These are phyloP conservation scores for Didymella sp. DNA, from an alignment of 2,329 filamentous ascomycete species.

Conservation along the genomic window DNA sequence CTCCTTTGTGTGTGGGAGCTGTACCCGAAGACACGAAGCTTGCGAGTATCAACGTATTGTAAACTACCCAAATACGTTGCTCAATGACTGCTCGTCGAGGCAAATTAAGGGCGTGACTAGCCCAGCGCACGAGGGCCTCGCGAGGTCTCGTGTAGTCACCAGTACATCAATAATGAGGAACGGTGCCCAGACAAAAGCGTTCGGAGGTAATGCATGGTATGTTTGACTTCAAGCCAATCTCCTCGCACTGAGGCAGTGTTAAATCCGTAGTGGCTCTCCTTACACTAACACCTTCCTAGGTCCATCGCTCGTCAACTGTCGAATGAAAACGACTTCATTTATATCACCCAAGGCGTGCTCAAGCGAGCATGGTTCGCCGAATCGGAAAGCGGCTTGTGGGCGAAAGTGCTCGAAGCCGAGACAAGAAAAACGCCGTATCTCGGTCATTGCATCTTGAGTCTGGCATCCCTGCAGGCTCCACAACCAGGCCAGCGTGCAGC, in stretches of 20 bases:
- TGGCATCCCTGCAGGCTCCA: background rate
- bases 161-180: too few relatives aligned
- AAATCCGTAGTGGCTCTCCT: too few relatives aligned
- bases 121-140: background rate
- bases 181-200: too few relatives aligned
- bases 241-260: too few relatives aligned
- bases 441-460: background rate
- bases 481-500: background rate
- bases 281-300: too few relatives aligned
- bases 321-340: background rate
- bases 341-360: background rate
- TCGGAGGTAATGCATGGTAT: too few relatives aligned
- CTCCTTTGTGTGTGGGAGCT: background rate
- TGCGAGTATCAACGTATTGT: background rate
- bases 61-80: background rate
- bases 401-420: background rate
- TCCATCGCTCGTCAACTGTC: too few relatives aligned
- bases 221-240: too few relatives aligned
- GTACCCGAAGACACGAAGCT: background rate
- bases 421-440: background rate
- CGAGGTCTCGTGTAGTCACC: too few relatives aligned
- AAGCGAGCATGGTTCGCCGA: background rate
- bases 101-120: background rate
- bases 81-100: background rate
- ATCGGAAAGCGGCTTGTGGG: background rate